Percentiles rank a stretch among this genome's conserved stretches.
These are phyloP conservation scores for Mariannaea elegans DNA, from an alignment of 2,329 filamentous ascomycete genomes.

Conservation along the genomic window DNA sequence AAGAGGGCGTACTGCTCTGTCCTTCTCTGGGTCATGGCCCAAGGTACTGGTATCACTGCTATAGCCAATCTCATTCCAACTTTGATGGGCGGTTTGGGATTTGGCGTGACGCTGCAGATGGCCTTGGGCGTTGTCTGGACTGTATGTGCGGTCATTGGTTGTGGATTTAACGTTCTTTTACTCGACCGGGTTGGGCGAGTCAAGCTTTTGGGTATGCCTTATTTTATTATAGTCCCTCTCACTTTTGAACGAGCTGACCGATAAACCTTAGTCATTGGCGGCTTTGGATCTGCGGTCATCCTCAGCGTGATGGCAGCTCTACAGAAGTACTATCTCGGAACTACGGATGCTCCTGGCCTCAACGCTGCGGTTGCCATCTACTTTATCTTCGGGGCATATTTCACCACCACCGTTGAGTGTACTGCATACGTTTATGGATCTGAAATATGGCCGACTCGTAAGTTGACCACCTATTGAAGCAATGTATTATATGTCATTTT, in stretches of 20 bases:
- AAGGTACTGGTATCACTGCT: conserved; percentile 27
- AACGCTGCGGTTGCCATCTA: conserved; percentile 27
- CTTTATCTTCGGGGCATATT: conserved; percentile 25
- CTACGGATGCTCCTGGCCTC: conserved; percentile 15
- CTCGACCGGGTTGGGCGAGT: conserved; percentile 25
- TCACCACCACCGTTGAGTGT: conserved; percentile 20
- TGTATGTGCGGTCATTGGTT: conserved; percentile 24
- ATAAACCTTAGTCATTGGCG: conserved; percentile 18
- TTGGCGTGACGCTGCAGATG: conserved; percentile 25
- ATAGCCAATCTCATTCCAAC: conserved; percentile 24
- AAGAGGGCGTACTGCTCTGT: conserved; percentile 26
- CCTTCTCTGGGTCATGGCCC: conserved; percentile 27
- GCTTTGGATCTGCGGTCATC: conserved; percentile 17
- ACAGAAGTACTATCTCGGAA: conserved; percentile 25
- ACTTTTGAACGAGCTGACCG: too few species aligned
- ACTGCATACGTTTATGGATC: conserved; percentile 28
- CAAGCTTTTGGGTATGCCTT: conserved; percentile 28
- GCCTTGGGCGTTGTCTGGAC: conserved; percentile 27
- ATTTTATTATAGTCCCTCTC: too few species aligned
- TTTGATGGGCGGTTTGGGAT: conserved; percentile 27
- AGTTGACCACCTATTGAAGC: too few species aligned
- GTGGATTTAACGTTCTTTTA: conserved; percentile 24
- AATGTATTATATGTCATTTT: not conserved
- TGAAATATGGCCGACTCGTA: conserved; percentile 32
- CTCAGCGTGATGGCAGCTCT: conserved; percentile 23